Evolutionary conservation across 768 basidiomycete genomes (phyloP).

Genomic region (Paxillus involutus): DNA sequence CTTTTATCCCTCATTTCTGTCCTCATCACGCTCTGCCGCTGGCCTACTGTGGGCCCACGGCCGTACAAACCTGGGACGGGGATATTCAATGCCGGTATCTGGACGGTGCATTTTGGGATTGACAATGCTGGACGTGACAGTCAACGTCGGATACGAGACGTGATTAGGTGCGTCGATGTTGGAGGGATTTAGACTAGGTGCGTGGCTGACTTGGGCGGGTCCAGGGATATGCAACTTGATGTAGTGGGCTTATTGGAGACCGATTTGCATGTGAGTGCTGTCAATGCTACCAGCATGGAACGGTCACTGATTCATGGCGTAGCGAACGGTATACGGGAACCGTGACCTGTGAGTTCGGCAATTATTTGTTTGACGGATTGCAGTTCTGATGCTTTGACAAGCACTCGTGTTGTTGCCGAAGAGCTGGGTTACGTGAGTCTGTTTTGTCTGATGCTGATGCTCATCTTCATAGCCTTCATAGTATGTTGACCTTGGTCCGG

Average conservation of each 20-base stretch:
- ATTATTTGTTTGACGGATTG: background rate
- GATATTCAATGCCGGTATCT: conserved; percentile 80
- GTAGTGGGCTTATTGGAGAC: conserved; percentile 85
- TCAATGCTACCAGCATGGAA: background rate
- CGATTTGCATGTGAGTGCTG: conserved; percentile 68
- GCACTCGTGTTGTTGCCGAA: conserved; percentile 74
- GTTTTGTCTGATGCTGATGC: background rate
- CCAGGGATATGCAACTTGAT: conserved; percentile 81
- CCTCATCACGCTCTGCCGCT: conserved; percentile 51
- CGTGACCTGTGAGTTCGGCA: conserved; percentile 65
- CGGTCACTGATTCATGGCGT: conserved; percentile 10
- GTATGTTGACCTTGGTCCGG: conserved; percentile 89
- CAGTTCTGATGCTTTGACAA: conserved; percentile 26
- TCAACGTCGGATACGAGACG: conserved; percentile 33
- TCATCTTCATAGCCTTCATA: conserved; percentile 27
- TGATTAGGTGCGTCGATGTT: conserved; percentile 58
- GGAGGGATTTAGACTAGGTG: background rate
- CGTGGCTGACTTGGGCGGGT: background rate
- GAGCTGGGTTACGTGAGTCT: conserved; percentile 78
- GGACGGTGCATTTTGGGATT: conserved; percentile 90
- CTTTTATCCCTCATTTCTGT: conserved; percentile 48
- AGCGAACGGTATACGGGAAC: conserved; percentile 79
- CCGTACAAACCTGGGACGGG: conserved; percentile 66
- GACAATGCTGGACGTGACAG: conserved; percentile 35
- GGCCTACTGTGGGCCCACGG: conserved; percentile 47